These are phyloP conservation scores for Botrytis aclada DNA, from an alignment of 2,329 filamentous ascomycete genomes.

Conservation along the genomic window DNA sequence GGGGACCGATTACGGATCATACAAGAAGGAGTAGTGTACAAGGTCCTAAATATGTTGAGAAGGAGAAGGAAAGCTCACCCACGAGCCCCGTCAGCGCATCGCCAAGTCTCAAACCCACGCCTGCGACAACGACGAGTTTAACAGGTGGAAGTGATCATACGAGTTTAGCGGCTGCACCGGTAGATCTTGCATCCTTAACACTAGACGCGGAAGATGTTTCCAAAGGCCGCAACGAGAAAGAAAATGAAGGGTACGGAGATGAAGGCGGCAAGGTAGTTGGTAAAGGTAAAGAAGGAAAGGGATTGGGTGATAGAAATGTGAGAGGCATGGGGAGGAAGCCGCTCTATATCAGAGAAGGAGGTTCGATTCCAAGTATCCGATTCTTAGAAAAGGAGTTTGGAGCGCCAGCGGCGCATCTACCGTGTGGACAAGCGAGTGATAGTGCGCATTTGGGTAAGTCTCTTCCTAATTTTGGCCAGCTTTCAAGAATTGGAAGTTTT, in stretches of 20 bases:
- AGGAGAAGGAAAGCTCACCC: conserved; percentile 25
- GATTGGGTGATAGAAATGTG: neutral
- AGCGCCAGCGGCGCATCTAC: conserved; percentile 87
- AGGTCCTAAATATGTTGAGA: conserved; percentile 29
- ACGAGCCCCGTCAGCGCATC: conserved; percentile 21
- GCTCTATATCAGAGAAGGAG: conserved; percentile 92
- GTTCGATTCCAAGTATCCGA: conserved; percentile 89
- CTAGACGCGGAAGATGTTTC: neutral
- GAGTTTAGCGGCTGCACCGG: conserved; percentile 31
- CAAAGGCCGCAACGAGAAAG: neutral
- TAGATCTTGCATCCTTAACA: conserved; percentile 27
- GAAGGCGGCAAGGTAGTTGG: neutral
- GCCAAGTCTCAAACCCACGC: conserved; percentile 40
- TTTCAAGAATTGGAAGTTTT: neutral
- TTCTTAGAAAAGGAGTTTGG: conserved; percentile 93
- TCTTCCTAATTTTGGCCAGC: neutral
- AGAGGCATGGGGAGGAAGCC: conserved; percentile 52
- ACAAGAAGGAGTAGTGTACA: conserved; percentile 41
- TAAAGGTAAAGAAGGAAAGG: neutral
- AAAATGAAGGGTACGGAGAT: neutral
- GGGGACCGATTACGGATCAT: conserved; percentile 56
- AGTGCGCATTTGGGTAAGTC: conserved; percentile 67
- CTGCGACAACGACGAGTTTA: conserved; percentile 51
- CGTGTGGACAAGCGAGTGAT: conserved; percentile 92
- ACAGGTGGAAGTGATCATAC: conserved; percentile 44